phyloP scores from a whole-genome alignment of 495 filamentous ascomycete genomes.

The Rostrohypoxylon terebratum region DNA sequence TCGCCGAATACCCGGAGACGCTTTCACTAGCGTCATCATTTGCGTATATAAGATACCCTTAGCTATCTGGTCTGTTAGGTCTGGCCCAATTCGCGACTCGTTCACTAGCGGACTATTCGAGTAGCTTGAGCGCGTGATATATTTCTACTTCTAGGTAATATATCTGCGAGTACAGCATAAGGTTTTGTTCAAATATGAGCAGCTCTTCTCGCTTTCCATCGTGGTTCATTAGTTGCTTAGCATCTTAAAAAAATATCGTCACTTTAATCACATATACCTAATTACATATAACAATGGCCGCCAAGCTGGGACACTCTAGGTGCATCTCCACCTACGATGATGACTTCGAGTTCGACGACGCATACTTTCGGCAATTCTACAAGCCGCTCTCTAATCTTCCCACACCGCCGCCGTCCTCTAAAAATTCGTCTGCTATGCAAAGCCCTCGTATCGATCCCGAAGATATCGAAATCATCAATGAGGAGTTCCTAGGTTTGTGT shows the following conservation, averaged over 20 bases:
- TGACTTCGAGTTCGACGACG: slow-evolving; percentile 63
- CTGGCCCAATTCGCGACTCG: slow-evolving; percentile 22
- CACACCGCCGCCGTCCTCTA: slow-evolving; percentile 67
- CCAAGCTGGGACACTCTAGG: slow-evolving; percentile 49
- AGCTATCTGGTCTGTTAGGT: slow-evolving; percentile 13
- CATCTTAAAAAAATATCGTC: slow-evolving; percentile 32
- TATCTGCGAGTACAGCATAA: slow-evolving; percentile 15
- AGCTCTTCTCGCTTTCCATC: slow-evolving; percentile 29
- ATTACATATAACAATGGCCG: slow-evolving; percentile 20
- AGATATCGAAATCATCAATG: slow-evolving; percentile 57
- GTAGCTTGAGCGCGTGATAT: slow-evolving; percentile 47
- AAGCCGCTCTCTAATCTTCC: slow-evolving; percentile 70
- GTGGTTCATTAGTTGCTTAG: slow-evolving; percentile 37
- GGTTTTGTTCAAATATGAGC: slow-evolving; percentile 47
- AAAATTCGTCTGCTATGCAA: slow-evolving; percentile 54
- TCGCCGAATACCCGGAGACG: slow-evolving; percentile 40
- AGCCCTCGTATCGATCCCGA: slow-evolving; percentile 56
- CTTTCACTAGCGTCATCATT: slow-evolving; percentile 25
- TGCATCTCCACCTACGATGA: slow-evolving; percentile 56
- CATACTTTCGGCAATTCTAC: slow-evolving; percentile 68
- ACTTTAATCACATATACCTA: slow-evolving; percentile 3
- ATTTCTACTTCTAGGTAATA: slow-evolving; percentile 36
- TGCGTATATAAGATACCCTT: slow-evolving; percentile 36
- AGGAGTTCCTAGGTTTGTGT: slow-evolving; percentile 60
- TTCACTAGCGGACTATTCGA: slow-evolving; percentile 24